Conservation (phyloP, 2,329 filamentous ascomycete genomes). For the Alternaria alternata region DNA sequence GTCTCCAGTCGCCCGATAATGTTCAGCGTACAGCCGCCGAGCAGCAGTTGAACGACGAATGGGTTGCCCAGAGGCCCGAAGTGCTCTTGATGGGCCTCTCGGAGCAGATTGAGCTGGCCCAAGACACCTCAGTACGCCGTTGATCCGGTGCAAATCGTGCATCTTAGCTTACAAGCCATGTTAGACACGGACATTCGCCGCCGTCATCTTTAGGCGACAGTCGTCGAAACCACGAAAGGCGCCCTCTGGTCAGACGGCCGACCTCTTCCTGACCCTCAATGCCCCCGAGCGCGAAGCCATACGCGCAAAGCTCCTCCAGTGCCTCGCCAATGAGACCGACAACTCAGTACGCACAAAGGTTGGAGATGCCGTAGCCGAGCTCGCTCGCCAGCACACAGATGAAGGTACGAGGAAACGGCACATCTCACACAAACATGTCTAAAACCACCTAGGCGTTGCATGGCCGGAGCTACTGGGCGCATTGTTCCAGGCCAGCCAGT, state of each 20-base stretch:
- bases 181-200: slow-evolving; percentile 87
- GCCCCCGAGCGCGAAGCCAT: slow-evolving; percentile 79
- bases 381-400: slow-evolving; percentile 93
- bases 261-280: slow-evolving; percentile 84
- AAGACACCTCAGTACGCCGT: slow-evolving; percentile 71
- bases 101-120: slow-evolving; percentile 85
- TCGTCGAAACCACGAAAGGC: slow-evolving; percentile 85
- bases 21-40: slow-evolving; percentile 83
- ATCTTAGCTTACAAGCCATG: slow-evolving; percentile 10
- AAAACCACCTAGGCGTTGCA: slow-evolving; percentile 68
- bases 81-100: slow-evolving; percentile 91
- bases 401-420: slow-evolving; percentile 68
- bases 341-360: slow-evolving; percentile 89
- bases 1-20: slow-evolving; percentile 91
- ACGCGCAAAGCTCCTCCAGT: slow-evolving; percentile 82
- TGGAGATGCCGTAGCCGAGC: slow-evolving; percentile 94
- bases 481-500: slow-evolving; percentile 91
- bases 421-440: background rate
- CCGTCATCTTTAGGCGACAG: slow-evolving; percentile 93
- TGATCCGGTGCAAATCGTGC: background rate
- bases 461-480: slow-evolving; percentile 90
- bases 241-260: slow-evolving; percentile 72
- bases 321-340: slow-evolving; percentile 75
- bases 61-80: slow-evolving; percentile 82
- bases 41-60: slow-evolving; percentile 88